Evolutionary conservation across 208 protist species (phyloP).

Genomic region (Wallacemonas sp.): DNA sequence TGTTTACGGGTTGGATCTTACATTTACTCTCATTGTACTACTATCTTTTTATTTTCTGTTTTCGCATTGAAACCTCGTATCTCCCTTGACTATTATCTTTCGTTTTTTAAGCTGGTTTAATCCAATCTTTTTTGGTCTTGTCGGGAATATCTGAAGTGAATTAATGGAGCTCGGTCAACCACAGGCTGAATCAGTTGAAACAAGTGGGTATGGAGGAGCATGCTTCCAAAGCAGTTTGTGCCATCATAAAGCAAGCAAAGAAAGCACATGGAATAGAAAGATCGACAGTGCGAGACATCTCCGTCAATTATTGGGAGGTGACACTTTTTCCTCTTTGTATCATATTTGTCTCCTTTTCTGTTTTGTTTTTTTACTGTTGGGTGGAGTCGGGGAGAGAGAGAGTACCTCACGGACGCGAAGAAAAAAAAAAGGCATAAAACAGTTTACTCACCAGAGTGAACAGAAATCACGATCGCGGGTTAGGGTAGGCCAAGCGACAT

Average conservation of each 20-base stretch:
- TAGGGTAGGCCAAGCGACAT: constrained; percentile 24
- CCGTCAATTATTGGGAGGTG: too few relatives aligned
- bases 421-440: too few relatives aligned
- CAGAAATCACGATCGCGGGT: constrained; percentile 5
- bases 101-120: background rate
- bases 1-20: too few relatives aligned
- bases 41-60: background rate
- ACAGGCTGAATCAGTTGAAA: background rate
- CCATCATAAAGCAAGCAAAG: too few relatives aligned
- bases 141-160: background rate
- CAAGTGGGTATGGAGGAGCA: background rate
- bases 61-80: background rate
- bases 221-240: too few relatives aligned
- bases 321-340: too few relatives aligned
- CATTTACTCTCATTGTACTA: background rate
- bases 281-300: too few relatives aligned
- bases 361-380: background rate
- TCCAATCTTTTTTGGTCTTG: background rate
- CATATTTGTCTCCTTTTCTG: background rate
- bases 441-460: constrained; percentile 14
- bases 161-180: background rate
- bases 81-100: constrained; percentile 22
- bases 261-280: too few relatives aligned
- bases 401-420: background rate
- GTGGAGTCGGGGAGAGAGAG: too few relatives aligned